Evolutionary conservation across 768 basidiomycete species (phyloP).

Genomic region (Hericium erinaceus): DNA sequence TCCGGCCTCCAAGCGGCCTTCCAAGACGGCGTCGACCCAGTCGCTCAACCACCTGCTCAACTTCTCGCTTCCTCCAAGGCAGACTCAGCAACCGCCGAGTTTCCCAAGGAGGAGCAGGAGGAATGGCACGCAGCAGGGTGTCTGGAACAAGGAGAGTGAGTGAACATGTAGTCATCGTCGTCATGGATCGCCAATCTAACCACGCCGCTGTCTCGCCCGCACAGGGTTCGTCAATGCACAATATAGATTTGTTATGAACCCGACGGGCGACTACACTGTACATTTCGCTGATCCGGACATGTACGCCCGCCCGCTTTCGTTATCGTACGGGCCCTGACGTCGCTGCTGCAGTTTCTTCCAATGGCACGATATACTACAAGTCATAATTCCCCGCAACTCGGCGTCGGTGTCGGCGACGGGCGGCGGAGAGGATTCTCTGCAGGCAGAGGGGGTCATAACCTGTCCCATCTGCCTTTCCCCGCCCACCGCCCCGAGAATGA

Average conservation of each 20-base stretch:
- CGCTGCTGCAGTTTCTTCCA: constrained; percentile 66
- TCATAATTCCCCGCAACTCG: constrained; percentile 82
- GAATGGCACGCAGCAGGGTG: constrained; percentile 48
- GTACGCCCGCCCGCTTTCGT: constrained; percentile 34
- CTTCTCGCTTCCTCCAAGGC: constrained; percentile 86
- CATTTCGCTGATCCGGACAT: constrained; percentile 98
- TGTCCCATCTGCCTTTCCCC: constrained; percentile 96
- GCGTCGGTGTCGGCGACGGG: constrained; percentile 51
- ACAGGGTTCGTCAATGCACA: constrained; percentile 95
- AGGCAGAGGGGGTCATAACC: constrained; percentile 54
- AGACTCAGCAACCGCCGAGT: constrained; percentile 45
- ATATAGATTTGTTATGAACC: constrained; percentile 93
- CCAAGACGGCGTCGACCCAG: constrained; percentile 63
- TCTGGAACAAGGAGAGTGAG: constrained; percentile 92
- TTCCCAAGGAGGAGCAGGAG: constrained; percentile 72
- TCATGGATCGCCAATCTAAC: constrained; percentile 6
- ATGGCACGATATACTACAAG: constrained; percentile 93
- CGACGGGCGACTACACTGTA: constrained; percentile 83
- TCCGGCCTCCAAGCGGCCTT: constrained; percentile 44
- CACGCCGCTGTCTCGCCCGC: constrained; percentile 9
- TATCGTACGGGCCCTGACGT: constrained; percentile 10
- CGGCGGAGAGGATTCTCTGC: constrained; percentile 29
- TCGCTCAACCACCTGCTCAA: constrained; percentile 83
- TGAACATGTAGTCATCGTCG: constrained; percentile 16
- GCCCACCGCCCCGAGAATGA: constrained; percentile 86